A percentile compares a stretch with the other conserved stretches of the same genome.
phyloP scores from a whole-genome alignment of 768 basidiomycete species.

The Lentinula raphanica region DNA sequence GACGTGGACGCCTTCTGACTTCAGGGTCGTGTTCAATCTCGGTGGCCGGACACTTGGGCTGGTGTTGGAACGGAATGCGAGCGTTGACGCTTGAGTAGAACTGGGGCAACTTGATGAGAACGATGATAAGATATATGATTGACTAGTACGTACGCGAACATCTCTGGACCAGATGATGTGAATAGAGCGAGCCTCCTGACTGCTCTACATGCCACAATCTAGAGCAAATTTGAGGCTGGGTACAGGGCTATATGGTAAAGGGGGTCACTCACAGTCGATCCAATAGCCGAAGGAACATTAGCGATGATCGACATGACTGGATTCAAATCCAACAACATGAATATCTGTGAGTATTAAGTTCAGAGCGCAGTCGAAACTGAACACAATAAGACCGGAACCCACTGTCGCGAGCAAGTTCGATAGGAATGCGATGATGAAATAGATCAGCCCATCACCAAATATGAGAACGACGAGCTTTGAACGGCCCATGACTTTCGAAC shows the following conservation, averaged over 20 bases:
- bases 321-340: conserved; percentile 50
- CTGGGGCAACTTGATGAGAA: not conserved
- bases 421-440: conserved; percentile 74
- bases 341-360: conserved; percentile 27
- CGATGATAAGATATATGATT: not conserved
- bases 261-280: conserved; percentile 46
- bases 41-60: not conserved
- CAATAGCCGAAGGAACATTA: conserved; percentile 52
- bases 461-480: conserved; percentile 33
- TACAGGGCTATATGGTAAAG: not conserved
- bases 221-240: not conserved
- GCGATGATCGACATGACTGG: conserved; percentile 51
- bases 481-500: conserved; percentile 14
- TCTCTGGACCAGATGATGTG: conserved; percentile 14
- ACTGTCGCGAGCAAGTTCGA: conserved; percentile 58
- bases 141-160: conserved; percentile 9
- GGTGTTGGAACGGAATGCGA: conserved; percentile 8
- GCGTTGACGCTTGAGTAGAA: conserved; percentile 10
- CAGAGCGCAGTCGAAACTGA: not conserved
- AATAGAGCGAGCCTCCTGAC: conserved; percentile 40
- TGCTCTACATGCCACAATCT: conserved; percentile 16
- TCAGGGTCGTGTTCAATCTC: conserved; percentile 3
- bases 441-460: conserved; percentile 63
- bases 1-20: conserved; percentile 10
- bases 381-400: conserved; percentile 13